Percentiles rank a stretch among this genome's conserved stretches.
Conservation (phyloP, 1,284 basidiomycete species). For the Sporisorium scitamineum region DNA sequence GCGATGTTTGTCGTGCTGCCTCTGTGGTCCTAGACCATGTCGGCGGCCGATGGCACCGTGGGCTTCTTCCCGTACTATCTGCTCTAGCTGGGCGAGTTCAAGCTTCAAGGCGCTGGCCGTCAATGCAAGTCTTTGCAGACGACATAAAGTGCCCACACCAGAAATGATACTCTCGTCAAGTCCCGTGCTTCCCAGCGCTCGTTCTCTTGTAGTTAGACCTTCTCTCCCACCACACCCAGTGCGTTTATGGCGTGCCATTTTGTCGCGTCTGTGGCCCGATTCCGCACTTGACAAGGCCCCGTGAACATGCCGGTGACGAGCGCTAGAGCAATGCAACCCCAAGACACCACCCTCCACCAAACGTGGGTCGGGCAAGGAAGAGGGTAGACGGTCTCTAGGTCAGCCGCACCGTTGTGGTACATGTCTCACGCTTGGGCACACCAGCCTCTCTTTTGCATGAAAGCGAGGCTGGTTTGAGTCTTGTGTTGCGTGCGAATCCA, state of each 20-base stretch:
- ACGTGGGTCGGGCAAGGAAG: constrained; percentile 49
- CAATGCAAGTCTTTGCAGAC: constrained; percentile 9
- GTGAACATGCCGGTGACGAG: constrained; percentile 6
- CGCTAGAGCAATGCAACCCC: constrained; percentile 34
- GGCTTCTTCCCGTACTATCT: constrained; percentile 38
- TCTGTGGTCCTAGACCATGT: constrained; percentile 3
- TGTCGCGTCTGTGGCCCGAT: constrained; percentile 1
- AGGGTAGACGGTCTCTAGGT: constrained; percentile 46
- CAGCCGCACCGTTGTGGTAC: constrained; percentile 18
- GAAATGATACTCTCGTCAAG: constrained; percentile 56
- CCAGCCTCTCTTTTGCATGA: constrained; percentile 3
- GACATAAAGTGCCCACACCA: constrained; percentile 54
- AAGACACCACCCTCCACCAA: constrained; percentile 54
- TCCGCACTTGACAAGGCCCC: constrained; percentile 25
- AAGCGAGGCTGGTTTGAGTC: constrained; percentile 18
- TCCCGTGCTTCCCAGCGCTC: constrained; percentile 14
- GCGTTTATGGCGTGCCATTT: constrained; percentile 6
- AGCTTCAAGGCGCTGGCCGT: constrained; percentile 53
- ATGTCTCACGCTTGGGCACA: constrained; percentile 32
- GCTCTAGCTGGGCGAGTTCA: constrained; percentile 59
- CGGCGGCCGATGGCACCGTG: constrained; percentile 14
- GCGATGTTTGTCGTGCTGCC: constrained; percentile 12
- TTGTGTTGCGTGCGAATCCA: constrained; percentile 6
- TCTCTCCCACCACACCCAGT: constrained; percentile 6
- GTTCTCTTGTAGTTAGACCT: not conserved